A percentile compares a stretch with the other conserved stretches of the same genome.
phyloP scores from a whole-genome alignment of 495 filamentous ascomycete species.

The Aspergillus mulundensis region DNA sequence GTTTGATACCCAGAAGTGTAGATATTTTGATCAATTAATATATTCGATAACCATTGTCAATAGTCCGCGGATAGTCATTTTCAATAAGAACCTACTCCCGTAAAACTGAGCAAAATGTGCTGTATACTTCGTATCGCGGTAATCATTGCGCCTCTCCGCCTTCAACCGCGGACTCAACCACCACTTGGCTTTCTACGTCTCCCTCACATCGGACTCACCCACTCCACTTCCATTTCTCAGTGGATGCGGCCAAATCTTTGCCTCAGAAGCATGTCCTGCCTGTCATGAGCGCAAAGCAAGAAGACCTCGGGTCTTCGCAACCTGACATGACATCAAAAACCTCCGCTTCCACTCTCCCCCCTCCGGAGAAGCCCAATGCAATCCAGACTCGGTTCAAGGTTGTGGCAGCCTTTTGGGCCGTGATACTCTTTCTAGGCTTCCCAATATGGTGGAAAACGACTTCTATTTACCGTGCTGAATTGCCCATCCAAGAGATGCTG shows the following conservation, averaged over 20 bases:
- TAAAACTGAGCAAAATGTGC: background rate
- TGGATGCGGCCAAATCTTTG: background rate
- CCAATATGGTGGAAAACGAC: constrained; percentile 99
- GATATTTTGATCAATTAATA: constrained; percentile 4
- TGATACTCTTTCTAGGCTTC: constrained; percentile 78
- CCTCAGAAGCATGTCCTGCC: constrained; percentile 34
- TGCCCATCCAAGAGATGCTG: constrained; percentile 84
- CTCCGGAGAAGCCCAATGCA: constrained; percentile 69
- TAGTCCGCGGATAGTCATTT: background rate
- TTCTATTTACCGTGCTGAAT: constrained; percentile 78
- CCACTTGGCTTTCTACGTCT: constrained; percentile 2
- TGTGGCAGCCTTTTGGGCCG: constrained; percentile 85
- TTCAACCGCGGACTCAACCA: constrained; percentile 2
- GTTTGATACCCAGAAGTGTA: constrained; percentile 31
- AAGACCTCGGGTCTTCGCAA: constrained; percentile 36
- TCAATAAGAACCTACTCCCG: background rate
- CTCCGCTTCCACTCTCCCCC: constrained; percentile 47
- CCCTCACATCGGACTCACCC: background rate
- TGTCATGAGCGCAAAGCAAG: constrained; percentile 37
- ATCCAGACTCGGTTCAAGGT: constrained; percentile 65
- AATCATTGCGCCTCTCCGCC: constrained; percentile 1
- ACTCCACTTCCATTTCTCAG: background rate
- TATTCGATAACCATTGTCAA: background rate
- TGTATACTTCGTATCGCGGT: background rate
- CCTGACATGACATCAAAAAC: constrained; percentile 21